A percentile compares a stretch with the other conserved stretches of the same genome.
These are phyloP conservation scores for Nicotiana paniculata DNA, from an alignment of 257 asterid genomes.

Conservation along the genomic window DNA sequence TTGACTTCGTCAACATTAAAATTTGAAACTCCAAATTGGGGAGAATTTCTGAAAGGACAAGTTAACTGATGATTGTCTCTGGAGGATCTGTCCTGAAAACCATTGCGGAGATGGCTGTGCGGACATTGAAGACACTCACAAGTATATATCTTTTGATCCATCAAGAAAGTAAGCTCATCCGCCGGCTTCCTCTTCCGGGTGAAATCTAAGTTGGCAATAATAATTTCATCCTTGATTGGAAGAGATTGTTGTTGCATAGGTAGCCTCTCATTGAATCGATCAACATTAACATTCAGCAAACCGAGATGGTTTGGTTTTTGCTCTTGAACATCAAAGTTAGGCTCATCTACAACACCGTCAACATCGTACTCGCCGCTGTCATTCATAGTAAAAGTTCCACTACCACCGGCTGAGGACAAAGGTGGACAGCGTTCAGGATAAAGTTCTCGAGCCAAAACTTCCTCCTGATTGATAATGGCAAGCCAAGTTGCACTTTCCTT, in stretches of 20 bases:
- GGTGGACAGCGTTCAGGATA: conserved; percentile 42
- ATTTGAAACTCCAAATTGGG: not conserved
- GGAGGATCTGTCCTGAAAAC: conserved; percentile 13
- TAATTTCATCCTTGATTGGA: conserved; percentile 24
- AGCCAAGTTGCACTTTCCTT: conserved; percentile 70
- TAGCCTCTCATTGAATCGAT: conserved; percentile 20
- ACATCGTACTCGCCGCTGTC: conserved; percentile 54
- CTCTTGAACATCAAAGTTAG: conserved; percentile 40
- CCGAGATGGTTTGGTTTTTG: conserved; percentile 36
- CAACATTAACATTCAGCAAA: conserved; percentile 30
- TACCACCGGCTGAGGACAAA: conserved; percentile 25
- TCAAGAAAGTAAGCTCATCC: conserved; percentile 20
- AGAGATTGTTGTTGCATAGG: conserved; percentile 23
- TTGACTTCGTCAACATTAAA: conserved; percentile 6
- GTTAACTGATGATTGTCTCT: conserved; percentile 17
- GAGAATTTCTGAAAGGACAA: conserved; percentile 1
- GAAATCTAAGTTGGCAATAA: conserved; percentile 32
- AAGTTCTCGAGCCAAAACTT: conserved; percentile 48
- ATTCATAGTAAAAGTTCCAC: conserved; percentile 25
- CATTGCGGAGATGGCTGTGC: conserved; percentile 5
- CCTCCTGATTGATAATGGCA: conserved; percentile 51
- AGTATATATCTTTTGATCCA: conserved; percentile 29
- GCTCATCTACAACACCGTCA: conserved; percentile 30
- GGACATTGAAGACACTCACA: conserved; percentile 16
- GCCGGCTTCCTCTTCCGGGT: conserved; percentile 39